phyloP scores from a whole-genome alignment of 306 rosid species.

The Inga leiocalycina region DNA sequence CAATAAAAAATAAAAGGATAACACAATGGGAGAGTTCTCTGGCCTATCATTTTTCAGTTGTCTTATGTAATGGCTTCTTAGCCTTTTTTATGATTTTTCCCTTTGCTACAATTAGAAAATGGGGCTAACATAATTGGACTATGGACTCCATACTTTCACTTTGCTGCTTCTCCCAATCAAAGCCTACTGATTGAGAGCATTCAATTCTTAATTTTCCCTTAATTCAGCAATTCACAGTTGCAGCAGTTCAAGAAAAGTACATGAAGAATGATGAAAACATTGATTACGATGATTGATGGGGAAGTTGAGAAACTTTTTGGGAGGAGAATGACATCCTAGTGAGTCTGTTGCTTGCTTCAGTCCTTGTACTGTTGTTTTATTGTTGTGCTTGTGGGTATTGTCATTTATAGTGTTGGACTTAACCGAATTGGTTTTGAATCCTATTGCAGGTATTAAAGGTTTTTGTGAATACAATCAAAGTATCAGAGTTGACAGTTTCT shows the following conservation, averaged over 20 bases:
- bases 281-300: constrained; percentile 42
- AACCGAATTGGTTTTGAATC: not conserved
- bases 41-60: not conserved
- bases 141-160: constrained; percentile 4
- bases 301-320: not conserved
- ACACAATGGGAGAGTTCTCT: not conserved
- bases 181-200: not conserved
- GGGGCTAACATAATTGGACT: not conserved
- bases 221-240: constrained; percentile 72
- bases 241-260: constrained; percentile 96
- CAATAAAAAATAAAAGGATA: not conserved
- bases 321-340: not conserved
- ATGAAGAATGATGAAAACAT: constrained; percentile 73
- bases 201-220: constrained; percentile 47
- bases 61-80: not conserved
- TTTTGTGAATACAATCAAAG: not conserved
- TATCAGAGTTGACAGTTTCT: not conserved
- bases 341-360: constrained; percentile 2
- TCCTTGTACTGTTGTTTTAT: not conserved
- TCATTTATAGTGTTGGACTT: not conserved
- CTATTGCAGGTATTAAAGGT: not conserved
- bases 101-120: not conserved
- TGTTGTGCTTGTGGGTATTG: not conserved
- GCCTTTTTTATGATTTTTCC: not conserved
- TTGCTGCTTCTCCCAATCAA: not conserved